A percentile compares a stretch with the other conserved stretches of the same genome.
phyloP scores from a whole-genome alignment of 83 land plant species.

The Picea abies region DNA sequence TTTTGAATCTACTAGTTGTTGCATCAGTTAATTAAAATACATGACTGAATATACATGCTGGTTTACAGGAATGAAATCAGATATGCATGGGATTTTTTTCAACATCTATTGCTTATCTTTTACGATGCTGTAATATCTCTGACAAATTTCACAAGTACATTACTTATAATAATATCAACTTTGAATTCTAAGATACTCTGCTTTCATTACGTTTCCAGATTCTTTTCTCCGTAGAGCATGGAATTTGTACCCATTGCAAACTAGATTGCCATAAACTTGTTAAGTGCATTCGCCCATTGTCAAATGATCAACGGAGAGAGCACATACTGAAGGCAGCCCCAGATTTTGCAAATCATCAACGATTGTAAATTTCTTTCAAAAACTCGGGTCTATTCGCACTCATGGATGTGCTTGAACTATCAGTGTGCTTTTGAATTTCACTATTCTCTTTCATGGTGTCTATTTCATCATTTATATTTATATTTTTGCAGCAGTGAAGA shows the following conservation, averaged over 20 bases:
- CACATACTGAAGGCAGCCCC: constrained; percentile 76
- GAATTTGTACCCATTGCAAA: constrained; percentile 82
- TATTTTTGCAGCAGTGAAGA: not conserved
- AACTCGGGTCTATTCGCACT: not conserved
- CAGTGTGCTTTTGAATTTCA: not conserved
- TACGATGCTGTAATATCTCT: not conserved
- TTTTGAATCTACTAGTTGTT: not conserved
- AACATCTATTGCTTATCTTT: not conserved
- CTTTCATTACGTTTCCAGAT: constrained; percentile 43
- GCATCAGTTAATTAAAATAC: not conserved
- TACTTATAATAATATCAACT: not conserved
- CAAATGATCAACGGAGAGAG: constrained; percentile 39
- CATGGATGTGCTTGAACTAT: not conserved
- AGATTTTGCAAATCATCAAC: constrained; percentile 42
- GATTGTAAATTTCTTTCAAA: constrained; percentile 50
- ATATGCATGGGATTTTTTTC: not conserved
- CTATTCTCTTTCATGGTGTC: too few relatives aligned
- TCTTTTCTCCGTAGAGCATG: constrained; percentile 83
- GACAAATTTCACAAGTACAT: not conserved
- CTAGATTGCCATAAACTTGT: constrained; percentile 93
- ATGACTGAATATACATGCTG: not conserved
- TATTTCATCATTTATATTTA: not conserved
- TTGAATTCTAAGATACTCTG: not conserved
- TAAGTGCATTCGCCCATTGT: constrained; percentile 53
- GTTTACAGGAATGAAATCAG: not conserved